Evolutionary conservation across 495 filamentous ascomycete genomes (phyloP), one percentile per base, ranked within the genome.

Genomic region (Aspergillus leporis): DNA sequence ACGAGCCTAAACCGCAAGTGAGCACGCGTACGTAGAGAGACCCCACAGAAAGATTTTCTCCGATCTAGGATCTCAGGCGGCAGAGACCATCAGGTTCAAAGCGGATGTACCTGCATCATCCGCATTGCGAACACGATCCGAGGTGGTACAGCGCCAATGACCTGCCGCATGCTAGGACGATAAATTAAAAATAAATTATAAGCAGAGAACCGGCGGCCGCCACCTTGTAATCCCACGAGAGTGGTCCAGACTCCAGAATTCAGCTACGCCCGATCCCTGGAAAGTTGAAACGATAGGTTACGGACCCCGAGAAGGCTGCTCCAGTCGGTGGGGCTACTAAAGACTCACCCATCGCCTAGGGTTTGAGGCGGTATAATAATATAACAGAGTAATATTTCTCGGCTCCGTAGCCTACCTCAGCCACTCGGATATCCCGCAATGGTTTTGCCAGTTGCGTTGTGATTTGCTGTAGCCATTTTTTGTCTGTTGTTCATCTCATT

Each of bases 121-220:
- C 19, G 43, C 43, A 47, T 21, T 21, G 8, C 19, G 43, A 47
- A 23, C 43, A 47, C 43, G 43, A 47, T 47, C 43, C 18, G 43
- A 47, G 21, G 19, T n/a, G 19, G 21, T 23, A 47, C 43, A 22
- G 18, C 43, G 19, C 43, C 43, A 47, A 47, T 47, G 43, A 47
- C 43, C 1, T 47, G 43, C 43, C 19, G 43, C 19, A 12, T 47
- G 19, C 19, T 12, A 7, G 21, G 19, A 22, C 21, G 43, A 23
- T 47, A 47, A n/a, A 47, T 47, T 47, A 47, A 47, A 47, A 47
- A 23, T 21, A 23, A 47, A 23, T n/a, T n/a, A n/a, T 47, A 47
- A 45, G 41, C 6, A 21, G n/a, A 45, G 16, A 45, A 18, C 5
- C 14, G 41, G 21, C 5, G 43, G 18, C 18, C 43, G 3, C 43